Evolutionary conservation across 2,329 filamentous ascomycete species (phyloP).

Genomic region (Colletotrichum nymphaeae): DNA sequence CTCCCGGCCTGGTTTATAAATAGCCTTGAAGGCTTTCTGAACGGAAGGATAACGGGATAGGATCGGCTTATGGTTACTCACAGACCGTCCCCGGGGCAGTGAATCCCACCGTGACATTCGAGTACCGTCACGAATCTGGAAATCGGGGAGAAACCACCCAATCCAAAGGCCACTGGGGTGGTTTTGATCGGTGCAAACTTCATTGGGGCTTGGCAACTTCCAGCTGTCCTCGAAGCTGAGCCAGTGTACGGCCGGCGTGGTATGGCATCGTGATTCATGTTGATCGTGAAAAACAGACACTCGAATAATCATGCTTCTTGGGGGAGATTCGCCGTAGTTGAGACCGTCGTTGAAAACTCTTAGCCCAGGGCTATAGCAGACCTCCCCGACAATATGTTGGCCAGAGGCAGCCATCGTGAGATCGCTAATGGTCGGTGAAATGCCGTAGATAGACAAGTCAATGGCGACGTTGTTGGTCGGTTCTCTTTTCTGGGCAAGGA

Average conservation of each 20-base stretch:
- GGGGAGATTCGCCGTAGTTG: not conserved
- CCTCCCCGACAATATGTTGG: not conserved
- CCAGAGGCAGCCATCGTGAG: not conserved
- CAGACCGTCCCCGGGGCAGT: too few relatives aligned
- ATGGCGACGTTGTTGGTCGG: too few relatives aligned
- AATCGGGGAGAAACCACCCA: not conserved
- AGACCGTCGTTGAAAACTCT: not conserved
- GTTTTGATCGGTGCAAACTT: not conserved
- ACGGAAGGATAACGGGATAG: too few relatives aligned
- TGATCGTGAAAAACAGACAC: too few relatives aligned
- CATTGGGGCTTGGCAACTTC: not conserved
- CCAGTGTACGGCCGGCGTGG: not conserved
- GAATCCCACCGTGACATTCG: too few relatives aligned
- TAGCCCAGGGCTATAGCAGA: not conserved
- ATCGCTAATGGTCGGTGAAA: not conserved
- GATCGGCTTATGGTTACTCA: too few relatives aligned
- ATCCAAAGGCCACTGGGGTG: not conserved
- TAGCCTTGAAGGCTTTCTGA: constrained; percentile 12
- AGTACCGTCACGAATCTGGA: too few relatives aligned
- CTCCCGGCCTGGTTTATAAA: not conserved
- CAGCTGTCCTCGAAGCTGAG: not conserved
- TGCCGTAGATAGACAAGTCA: too few relatives aligned
- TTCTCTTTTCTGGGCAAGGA: too few relatives aligned
- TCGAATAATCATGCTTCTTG: not conserved
- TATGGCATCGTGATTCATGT: too few relatives aligned